These are phyloP conservation scores for Andrographis paniculata DNA, from an alignment of 305 asterid species.

Conservation along the genomic window DNA sequence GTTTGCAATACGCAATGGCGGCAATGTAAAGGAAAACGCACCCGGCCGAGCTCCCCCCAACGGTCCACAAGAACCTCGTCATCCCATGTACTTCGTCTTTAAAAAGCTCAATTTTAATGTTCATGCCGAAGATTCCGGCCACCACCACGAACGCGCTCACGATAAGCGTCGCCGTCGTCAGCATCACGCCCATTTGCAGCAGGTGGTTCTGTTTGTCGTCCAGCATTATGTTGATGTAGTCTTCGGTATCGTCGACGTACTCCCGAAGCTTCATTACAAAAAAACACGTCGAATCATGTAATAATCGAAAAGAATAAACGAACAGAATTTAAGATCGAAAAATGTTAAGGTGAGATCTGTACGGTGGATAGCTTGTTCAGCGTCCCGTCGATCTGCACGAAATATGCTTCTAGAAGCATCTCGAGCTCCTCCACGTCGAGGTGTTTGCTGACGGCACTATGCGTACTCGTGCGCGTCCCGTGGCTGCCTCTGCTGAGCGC, in stretches of 20 bases:
- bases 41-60: constrained; percentile 66
- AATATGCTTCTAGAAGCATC: constrained; percentile 96
- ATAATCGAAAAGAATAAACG: too few species aligned
- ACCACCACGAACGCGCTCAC: constrained; percentile 86
- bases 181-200: constrained; percentile 93
- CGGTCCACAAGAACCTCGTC: constrained; percentile 68
- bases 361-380: constrained; percentile 86
- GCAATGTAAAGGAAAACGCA: constrained; percentile 51
- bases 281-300: too few species aligned
- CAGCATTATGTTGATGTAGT: constrained; percentile 88
- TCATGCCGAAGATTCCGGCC: constrained; percentile 87
- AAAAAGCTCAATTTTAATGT: constrained; percentile 55
- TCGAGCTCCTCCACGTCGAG: constrained; percentile 98
- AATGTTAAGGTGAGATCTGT: constrained; percentile 19
- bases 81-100: constrained; percentile 32
- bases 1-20: constrained; percentile 85
- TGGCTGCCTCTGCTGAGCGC: constrained; percentile 66
- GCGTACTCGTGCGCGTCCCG: constrained; percentile 56
- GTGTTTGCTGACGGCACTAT: constrained; percentile 63
- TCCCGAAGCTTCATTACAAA: constrained; percentile 64
- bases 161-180: constrained; percentile 85
- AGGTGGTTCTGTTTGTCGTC: constrained; percentile 97
- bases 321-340: too few species aligned
- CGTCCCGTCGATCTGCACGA: constrained; percentile 91
- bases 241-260: constrained; percentile 94